These are phyloP conservation scores for Orobanche coerulescens DNA, from an alignment of 257 asterid genomes.

Conservation along the genomic window DNA sequence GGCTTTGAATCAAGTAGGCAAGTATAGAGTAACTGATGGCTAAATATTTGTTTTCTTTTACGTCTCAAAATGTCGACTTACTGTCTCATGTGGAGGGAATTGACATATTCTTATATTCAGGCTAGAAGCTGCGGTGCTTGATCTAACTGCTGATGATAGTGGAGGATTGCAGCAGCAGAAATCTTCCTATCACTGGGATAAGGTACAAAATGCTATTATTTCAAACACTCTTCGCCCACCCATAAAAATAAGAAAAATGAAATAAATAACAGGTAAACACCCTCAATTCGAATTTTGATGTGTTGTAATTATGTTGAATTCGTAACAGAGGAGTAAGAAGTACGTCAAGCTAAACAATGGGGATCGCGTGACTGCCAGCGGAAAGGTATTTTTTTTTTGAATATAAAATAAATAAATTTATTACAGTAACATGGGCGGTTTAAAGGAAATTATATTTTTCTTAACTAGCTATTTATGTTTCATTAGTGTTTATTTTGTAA, in stretches of 20 bases:
- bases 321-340: slow-evolving; percentile 82
- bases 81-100: background rate
- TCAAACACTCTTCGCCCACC: background rate
- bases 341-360: slow-evolving; percentile 88
- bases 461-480: background rate
- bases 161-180: slow-evolving; percentile 69
- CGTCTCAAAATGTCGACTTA: background rate
- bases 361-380: slow-evolving; percentile 91
- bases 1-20: slow-evolving; percentile 78
- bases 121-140: slow-evolving; percentile 87
- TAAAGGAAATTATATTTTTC: background rate
- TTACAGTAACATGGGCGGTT: background rate
- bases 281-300: slow-evolving; percentile 6
- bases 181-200: slow-evolving; percentile 86
- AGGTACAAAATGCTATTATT: slow-evolving; percentile 39
- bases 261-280: slow-evolving; percentile 1
- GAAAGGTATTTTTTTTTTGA: slow-evolving; percentile 55
- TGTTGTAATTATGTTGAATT: slow-evolving; percentile 18
- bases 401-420: background rate
- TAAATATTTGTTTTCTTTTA: background rate
- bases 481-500: background rate
- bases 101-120: slow-evolving; percentile 33
- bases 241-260: background rate
- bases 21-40: background rate
- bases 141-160: slow-evolving; percentile 76